phyloP scores from a whole-genome alignment of 352 stramenopile genomes.

The Albugo candida region DNA sequence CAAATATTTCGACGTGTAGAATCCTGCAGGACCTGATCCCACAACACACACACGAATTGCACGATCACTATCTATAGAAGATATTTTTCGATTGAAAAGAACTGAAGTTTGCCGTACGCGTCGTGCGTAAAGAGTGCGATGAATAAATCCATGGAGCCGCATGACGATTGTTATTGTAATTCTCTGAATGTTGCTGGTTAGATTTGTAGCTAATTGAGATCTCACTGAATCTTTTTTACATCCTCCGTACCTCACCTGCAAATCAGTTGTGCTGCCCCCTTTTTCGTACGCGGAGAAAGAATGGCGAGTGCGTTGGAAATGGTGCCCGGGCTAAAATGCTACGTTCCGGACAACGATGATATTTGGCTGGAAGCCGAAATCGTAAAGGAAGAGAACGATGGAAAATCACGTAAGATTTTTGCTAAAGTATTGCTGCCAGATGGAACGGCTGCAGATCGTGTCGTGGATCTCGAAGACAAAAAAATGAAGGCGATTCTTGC shows the following conservation, averaged over 20 bases:
- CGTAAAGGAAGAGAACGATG: constrained; percentile 44
- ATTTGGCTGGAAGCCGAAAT: constrained; percentile 69
- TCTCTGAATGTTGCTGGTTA: too few species aligned
- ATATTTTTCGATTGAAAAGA: constrained; percentile 2
- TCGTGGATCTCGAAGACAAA: constrained; percentile 50
- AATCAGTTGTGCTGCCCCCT: too few species aligned
- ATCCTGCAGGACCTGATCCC: constrained; percentile 77
- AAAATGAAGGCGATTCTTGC: constrained; percentile 46
- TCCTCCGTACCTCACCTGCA: too few species aligned
- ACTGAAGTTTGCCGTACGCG: too few species aligned
- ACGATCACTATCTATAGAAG: neutral
- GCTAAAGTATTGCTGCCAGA: constrained; percentile 35
- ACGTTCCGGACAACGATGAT: constrained; percentile 68
- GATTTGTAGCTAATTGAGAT: too few species aligned
- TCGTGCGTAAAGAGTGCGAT: too few species aligned
- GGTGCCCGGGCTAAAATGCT: constrained; percentile 50
- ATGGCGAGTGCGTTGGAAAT: constrained; percentile 3
- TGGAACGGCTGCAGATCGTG: constrained; percentile 25
- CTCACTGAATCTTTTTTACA: too few species aligned
- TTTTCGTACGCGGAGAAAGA: too few species aligned
- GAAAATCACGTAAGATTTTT: constrained; percentile 42
- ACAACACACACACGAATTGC: constrained; percentile 72
- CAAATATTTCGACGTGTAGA: constrained; percentile 91
- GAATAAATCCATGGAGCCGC: too few species aligned
- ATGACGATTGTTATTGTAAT: too few species aligned